Conservation (phyloP, 805 yeast species). For the Debaryomyces prosopidis region DNA sequence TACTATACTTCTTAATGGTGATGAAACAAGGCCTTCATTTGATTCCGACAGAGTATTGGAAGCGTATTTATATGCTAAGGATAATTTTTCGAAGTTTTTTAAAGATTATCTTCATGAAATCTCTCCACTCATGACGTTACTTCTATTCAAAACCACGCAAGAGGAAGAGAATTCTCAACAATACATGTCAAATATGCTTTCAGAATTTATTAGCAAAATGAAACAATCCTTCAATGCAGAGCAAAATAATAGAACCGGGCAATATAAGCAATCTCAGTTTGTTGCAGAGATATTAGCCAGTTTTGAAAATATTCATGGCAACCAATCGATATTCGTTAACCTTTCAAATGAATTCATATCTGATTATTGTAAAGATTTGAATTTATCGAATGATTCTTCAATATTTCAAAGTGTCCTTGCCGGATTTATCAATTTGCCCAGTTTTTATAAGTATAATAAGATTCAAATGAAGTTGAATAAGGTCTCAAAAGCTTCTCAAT, state of each 20-base stretch:
- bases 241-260: slow-evolving; percentile 12
- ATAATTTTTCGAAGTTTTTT: slow-evolving; percentile 34
- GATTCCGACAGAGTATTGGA: slow-evolving; percentile 24
- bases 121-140: slow-evolving; percentile 34
- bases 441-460: slow-evolving; percentile 41
- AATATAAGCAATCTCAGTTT: slow-evolving; percentile 24
- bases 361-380: slow-evolving; percentile 37
- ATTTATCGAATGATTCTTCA: slow-evolving; percentile 40
- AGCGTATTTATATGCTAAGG: slow-evolving; percentile 40
- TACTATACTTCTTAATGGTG: slow-evolving; percentile 27
- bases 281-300: slow-evolving; percentile 30
- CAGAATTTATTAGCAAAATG: slow-evolving; percentile 24
- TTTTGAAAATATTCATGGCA: slow-evolving; percentile 28
- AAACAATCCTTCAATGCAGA: slow-evolving; percentile 21
- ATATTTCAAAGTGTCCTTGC: slow-evolving; percentile 41
- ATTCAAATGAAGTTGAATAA: slow-evolving; percentile 32
- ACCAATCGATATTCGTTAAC: slow-evolving; percentile 31
- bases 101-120: slow-evolving; percentile 32
- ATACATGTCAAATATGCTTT: slow-evolving; percentile 16
- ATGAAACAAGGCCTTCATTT: slow-evolving; percentile 5
- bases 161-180: slow-evolving; percentile 14
- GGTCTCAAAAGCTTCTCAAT: not conserved
- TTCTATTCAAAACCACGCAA: slow-evolving; percentile 18
- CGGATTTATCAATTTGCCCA: slow-evolving; percentile 42
- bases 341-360: slow-evolving; percentile 42